These are phyloP conservation scores for Trichoderma endophyticum DNA, from an alignment of 2,329 filamentous ascomycete species.

Conservation along the genomic window DNA sequence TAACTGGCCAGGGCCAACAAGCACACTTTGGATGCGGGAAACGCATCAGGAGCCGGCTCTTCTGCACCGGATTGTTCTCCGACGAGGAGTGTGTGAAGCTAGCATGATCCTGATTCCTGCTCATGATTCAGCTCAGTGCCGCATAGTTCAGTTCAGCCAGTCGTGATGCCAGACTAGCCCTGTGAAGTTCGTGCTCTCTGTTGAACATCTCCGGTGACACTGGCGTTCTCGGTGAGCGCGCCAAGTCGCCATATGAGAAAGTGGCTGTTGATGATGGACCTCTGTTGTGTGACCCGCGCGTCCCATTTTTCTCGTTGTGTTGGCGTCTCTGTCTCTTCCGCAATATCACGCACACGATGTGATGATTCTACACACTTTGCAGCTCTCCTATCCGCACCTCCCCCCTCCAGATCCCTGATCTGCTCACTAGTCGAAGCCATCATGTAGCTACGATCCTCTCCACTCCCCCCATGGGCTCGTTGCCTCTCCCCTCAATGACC, in stretches of 20 bases:
- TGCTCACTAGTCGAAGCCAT: conserved; percentile 1
- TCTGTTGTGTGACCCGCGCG: conserved; percentile 17
- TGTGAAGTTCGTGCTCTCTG: not conserved
- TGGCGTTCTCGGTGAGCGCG: conserved; percentile 9
- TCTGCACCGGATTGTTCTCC: not conserved
- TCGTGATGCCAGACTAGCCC: no score
- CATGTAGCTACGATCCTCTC: conserved; percentile 4
- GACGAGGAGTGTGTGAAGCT: not conserved
- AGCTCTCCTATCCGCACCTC: not conserved
- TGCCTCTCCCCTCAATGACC: not conserved
- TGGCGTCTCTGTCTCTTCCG: not conserved
- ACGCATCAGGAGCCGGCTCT: not conserved
- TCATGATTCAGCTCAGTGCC: not conserved
- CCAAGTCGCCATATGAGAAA: not conserved
- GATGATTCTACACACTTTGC: not conserved
- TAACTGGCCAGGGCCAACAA: conserved; percentile 23
- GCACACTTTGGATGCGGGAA: not conserved
- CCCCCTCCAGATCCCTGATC: conserved; percentile 1
- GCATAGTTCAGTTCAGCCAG: not conserved
- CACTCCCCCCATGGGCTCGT: not conserved
- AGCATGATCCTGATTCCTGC: not conserved
- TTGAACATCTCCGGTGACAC: not conserved
- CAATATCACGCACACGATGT: conserved; percentile 14
- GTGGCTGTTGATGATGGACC: conserved; percentile 12
- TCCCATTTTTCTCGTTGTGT: conserved; percentile 10